Percentiles rank a stretch among this genome's conserved stretches.
phyloP scores from a whole-genome alignment of 495 filamentous ascomycete species.

The Penicillium roqueforti region DNA sequence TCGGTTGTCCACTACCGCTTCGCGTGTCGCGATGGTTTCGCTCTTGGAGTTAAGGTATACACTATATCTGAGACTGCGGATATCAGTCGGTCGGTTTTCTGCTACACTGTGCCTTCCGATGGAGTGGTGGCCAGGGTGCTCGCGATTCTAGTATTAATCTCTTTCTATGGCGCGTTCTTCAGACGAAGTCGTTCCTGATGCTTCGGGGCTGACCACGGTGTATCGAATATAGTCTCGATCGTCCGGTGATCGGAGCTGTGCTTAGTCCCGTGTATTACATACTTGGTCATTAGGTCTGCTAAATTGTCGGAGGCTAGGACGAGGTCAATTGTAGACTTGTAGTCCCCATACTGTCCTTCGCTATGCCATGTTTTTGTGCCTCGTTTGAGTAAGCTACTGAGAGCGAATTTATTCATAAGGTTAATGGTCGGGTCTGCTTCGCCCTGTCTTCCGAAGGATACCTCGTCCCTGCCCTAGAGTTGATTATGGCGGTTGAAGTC shows the following conservation, averaged over 20 bases:
- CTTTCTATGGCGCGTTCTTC: slow-evolving; percentile 27
- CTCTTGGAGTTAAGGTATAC: slow-evolving; percentile 13
- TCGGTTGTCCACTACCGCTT: slow-evolving; percentile 18
- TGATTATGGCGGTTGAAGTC: slow-evolving; percentile 33
- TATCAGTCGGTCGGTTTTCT: not conserved
- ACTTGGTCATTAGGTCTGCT: slow-evolving; percentile 20
- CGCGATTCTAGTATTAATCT: slow-evolving; percentile 23
- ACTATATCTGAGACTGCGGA: slow-evolving; percentile 6
- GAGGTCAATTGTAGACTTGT: not conserved
- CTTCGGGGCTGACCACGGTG: slow-evolving; percentile 7
- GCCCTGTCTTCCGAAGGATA: slow-evolving; percentile 26
- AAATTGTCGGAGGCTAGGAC: not conserved
- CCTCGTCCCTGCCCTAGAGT: slow-evolving; percentile 35
- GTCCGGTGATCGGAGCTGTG: slow-evolving; percentile 33
- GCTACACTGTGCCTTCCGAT: slow-evolving; percentile 17
- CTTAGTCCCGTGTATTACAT: slow-evolving; percentile 23
- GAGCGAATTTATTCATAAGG: slow-evolving; percentile 28
- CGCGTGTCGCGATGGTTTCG: slow-evolving; percentile 15
- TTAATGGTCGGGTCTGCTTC: slow-evolving; percentile 36
- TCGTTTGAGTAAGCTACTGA: slow-evolving; percentile 28
- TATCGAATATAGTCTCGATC: slow-evolving; percentile 30
- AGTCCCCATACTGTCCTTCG: slow-evolving; percentile 17
- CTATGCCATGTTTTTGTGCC: slow-evolving; percentile 31
- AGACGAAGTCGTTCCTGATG: slow-evolving; percentile 1
- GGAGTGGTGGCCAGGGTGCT: slow-evolving; percentile 12